Evolutionary conservation across 2,329 filamentous ascomycete genomes (phyloP), one percentile per base, ranked within the genome.

Genomic region (Fusarium tupiense): DNA sequence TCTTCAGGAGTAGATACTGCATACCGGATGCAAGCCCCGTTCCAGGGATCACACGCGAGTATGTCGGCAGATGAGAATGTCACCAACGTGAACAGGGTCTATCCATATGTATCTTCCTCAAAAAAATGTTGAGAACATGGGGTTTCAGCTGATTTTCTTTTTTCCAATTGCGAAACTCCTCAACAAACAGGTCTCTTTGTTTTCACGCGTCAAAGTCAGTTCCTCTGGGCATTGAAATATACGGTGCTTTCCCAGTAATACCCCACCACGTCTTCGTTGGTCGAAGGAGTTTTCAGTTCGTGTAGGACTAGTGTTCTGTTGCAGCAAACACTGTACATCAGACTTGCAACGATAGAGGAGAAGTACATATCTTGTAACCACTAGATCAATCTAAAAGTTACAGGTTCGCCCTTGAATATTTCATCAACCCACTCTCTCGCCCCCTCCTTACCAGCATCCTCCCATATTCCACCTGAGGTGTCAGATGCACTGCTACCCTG

Each of bases 201-300:
- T 71, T 52, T 29, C 62, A 67, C 2, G 41, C 62, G 8, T 62
- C 67, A 46, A 67, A 71, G 17, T 50, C 37, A 2, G 26, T 57
- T 5, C 37, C 41, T 26, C 52, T 49, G 3, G 26, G 11, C 4
- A 9, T 58, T 62, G n/a, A 20, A 50, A 26, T 71, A 19, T 4
- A 50, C 24, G 3, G 46, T 71, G 16, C 46, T 58, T 2, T 71
- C 31, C 11, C 22, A 71, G 6, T 54, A 71, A 12, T 57, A n/a
- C 2, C 54, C 69, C 46, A 62, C 41, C 62, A 59, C 20, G 5
- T 11, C 16, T 31, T 19, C 13, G 5, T 17, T 33, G 9, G 6
- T 50, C 10, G 2, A 3, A 11, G 6, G 9, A 10, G 9, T 2
- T 31, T 22, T 17, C 22, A 33, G 11, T 19, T 7, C 5, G 5